Conservation (phyloP, 768 basidiomycete genomes). For the Leccinum disarticulatum region DNA sequence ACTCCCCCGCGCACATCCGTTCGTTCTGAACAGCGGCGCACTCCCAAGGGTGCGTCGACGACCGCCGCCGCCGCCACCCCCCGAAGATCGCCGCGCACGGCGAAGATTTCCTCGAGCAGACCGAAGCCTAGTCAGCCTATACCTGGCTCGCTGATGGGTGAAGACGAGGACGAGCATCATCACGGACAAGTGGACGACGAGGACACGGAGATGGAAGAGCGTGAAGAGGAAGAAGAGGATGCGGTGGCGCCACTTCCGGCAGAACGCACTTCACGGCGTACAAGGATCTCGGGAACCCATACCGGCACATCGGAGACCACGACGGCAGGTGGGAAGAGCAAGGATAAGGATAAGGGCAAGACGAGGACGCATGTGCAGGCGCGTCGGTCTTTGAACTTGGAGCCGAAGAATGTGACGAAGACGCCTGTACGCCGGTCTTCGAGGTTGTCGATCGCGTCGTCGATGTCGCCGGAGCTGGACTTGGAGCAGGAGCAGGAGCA, state of each 20-base stretch:
- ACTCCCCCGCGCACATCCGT: slow-evolving; percentile 16
- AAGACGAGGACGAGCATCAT: slow-evolving; percentile 32
- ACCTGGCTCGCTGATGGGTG: slow-evolving; percentile 45
- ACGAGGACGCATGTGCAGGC: slow-evolving; percentile 11
- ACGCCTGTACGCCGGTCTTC: slow-evolving; percentile 40
- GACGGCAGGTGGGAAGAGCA: slow-evolving; percentile 11
- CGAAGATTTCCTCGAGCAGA: slow-evolving; percentile 9
- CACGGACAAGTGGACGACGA: slow-evolving; percentile 20
- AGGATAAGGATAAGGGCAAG: slow-evolving; percentile 12
- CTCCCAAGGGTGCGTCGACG: slow-evolving; percentile 1
- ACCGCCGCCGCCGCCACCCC: background rate
- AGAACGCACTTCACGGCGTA: slow-evolving; percentile 21
- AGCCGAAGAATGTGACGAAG: background rate
- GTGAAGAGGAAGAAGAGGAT: slow-evolving; percentile 32
- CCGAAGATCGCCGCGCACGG: slow-evolving; percentile 1
- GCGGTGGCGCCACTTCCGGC: slow-evolving; percentile 34
- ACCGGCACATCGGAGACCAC: slow-evolving; percentile 9
- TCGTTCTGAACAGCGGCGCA: slow-evolving; percentile 12
- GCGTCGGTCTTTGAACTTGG: background rate
- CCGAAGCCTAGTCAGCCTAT: slow-evolving; percentile 32
- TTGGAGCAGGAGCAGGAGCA: no score
- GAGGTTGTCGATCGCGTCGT: slow-evolving; percentile 36
- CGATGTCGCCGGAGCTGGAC: slow-evolving; percentile 32
- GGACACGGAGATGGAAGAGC: slow-evolving; percentile 25
- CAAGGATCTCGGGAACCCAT: slow-evolving; percentile 13